Base-by-base conservation (phyloP, 2,329 filamentous ascomycete genomes). In the Didymella keratinophila region DNA sequence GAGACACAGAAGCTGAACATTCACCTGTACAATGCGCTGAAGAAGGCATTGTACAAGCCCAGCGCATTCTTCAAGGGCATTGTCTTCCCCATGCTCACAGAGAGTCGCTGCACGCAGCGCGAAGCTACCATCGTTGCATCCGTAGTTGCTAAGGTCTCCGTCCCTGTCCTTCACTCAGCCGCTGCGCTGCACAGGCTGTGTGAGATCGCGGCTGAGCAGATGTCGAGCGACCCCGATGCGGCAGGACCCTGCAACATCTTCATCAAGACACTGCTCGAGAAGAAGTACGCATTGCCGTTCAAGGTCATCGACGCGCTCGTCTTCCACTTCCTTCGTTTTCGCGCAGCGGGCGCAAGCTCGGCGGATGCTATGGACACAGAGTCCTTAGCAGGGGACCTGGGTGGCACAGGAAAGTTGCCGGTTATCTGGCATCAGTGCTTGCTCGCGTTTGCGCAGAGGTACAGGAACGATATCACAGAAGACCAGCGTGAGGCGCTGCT, bases 391-490 rank as follows among this genome's bases (percentile, higher is more conserved):
- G 77, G 75, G 4, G 69, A 73, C 43, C 63, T 76, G 9, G 76
- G 73, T n/a, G 84, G 86, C 76, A 77, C 83, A 66, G 71, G 79
- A 23, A 92, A 90, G 73, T 77, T 98, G 64, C 95, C 96, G 0
- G 93, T 99, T 8, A 87, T 99, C 55, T 99, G 94, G 93, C 95
- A 99, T 77, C 94, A 98, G 80, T 93, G 90, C 68, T 82, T 99
- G 28, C 80, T 99, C 53, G 90, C 92, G 2, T 99, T 99, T 79
- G 93, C 95, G 25, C 91, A 97, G 79, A 85, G 94, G 56, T 99
- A 98, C 79, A 89, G 93, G 72, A 96, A 97, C 67, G 94, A 98
- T 76, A 94, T 97, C 68, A 97, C 93, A 1, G 93, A 97, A 76
- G 93, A 97, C 67, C 93, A 97, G 81, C 84, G 93, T 68, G 94